Conservation (phyloP, 108 stramenopile species). For the Epipyxis sp. region DNA sequence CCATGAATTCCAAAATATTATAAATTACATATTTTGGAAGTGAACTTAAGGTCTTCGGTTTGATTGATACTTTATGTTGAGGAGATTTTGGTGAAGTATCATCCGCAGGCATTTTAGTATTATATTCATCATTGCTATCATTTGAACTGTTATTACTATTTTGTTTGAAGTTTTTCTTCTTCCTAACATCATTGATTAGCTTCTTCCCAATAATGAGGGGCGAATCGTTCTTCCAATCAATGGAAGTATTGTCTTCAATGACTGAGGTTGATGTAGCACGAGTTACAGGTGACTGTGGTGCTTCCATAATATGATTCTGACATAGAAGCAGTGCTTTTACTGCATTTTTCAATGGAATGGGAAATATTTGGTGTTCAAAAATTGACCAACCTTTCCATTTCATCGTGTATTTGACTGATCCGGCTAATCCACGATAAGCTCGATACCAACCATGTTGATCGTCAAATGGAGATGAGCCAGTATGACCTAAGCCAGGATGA, state of each 20-base stretch:
- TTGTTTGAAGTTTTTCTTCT: not conserved
- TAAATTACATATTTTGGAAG: not conserved
- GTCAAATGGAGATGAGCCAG: constrained; percentile 19
- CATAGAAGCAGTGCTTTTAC: constrained; percentile 13
- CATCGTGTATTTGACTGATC: not conserved
- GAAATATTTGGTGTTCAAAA: not conserved
- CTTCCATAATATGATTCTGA: not conserved
- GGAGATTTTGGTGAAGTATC: too few species aligned
- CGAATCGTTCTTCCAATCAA: too few species aligned
- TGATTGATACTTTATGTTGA: too few species aligned
- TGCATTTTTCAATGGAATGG: not conserved
- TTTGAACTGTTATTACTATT: too few species aligned
- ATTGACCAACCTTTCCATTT: constrained; percentile 16
- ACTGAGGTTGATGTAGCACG: too few species aligned
- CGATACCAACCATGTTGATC: constrained; percentile 28
- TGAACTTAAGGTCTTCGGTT: not conserved
- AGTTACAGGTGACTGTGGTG: too few species aligned
- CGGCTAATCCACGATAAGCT: constrained; percentile 22
- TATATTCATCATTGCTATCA: too few species aligned
- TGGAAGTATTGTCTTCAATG: too few species aligned
- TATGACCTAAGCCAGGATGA: constrained; percentile 27
- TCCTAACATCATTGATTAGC: not conserved
- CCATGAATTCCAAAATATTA: constrained; percentile 33
- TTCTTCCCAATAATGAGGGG: too few species aligned
- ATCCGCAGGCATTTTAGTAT: too few species aligned